Evolutionary conservation across 768 basidiomycete species (phyloP).

Genomic region (Trametes cubensis): DNA sequence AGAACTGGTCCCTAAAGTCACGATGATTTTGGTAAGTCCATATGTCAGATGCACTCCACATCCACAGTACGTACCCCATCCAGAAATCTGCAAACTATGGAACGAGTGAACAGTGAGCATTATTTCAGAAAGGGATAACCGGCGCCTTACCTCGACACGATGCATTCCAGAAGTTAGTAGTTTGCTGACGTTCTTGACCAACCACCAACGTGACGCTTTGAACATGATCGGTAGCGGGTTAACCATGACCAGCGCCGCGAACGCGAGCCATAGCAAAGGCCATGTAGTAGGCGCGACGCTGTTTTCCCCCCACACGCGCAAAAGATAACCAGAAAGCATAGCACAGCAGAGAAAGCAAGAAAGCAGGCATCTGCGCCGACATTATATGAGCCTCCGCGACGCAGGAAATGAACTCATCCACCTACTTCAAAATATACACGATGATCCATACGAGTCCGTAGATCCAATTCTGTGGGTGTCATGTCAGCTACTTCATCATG

Average conservation of each 20-base stretch:
- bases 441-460: slow-evolving; percentile 72
- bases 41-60: neutral
- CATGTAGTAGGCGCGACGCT: slow-evolving; percentile 69
- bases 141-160: slow-evolving; percentile 69
- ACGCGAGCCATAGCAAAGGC: slow-evolving; percentile 80
- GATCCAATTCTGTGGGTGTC: slow-evolving; percentile 59
- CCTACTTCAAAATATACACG: slow-evolving; percentile 74
- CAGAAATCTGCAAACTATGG: slow-evolving; percentile 83
- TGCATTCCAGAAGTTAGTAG: slow-evolving; percentile 70
- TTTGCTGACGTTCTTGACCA: slow-evolving; percentile 62
- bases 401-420: neutral
- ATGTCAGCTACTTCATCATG: neutral
- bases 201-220: slow-evolving; percentile 77
- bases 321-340: slow-evolving; percentile 90
- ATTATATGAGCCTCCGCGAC: slow-evolving; percentile 24
- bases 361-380: slow-evolving; percentile 65
- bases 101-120: neutral
- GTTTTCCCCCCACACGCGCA: slow-evolving; percentile 54
- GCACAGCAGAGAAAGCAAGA: slow-evolving; percentile 72
- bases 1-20: slow-evolving; percentile 70
- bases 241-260: slow-evolving; percentile 59
- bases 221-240: slow-evolving; percentile 76
- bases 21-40: neutral
- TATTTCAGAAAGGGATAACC: neutral
- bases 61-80: slow-evolving; percentile 62